Evolutionary conservation across 2,329 filamentous ascomycete genomes (phyloP).

Genomic region (Phialophora tarda): DNA sequence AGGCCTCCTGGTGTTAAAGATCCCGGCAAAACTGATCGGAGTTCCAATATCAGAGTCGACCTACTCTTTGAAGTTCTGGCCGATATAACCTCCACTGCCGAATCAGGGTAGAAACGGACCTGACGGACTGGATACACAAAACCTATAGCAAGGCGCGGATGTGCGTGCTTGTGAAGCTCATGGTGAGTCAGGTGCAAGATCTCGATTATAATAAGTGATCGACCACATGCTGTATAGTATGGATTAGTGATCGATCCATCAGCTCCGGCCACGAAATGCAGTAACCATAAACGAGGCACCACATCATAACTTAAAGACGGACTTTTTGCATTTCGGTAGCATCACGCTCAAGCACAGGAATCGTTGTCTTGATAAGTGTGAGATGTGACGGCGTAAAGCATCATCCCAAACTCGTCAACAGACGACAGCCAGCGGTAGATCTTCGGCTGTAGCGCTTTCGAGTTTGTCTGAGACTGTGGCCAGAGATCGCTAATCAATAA

Average conservation of each 20-base stretch:
- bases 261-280: neutral
- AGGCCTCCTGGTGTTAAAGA: too few relatives aligned
- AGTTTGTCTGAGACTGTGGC: slow-evolving; percentile 47
- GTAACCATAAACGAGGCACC: neutral
- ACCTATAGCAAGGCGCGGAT: too few relatives aligned
- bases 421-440: slow-evolving; percentile 58
- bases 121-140: too few relatives aligned
- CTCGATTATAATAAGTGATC: neutral
- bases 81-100: too few relatives aligned
- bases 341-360: neutral
- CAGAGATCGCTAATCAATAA: slow-evolving; percentile 60
- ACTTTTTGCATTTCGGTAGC: neutral
- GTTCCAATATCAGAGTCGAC: too few relatives aligned
- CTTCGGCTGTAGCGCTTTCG: slow-evolving; percentile 43
- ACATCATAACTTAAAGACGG: neutral
- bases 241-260: neutral
- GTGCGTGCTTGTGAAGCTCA: neutral
- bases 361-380: slow-evolving; percentile 49
- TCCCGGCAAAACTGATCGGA: too few relatives aligned
- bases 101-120: too few relatives aligned
- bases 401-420: slow-evolving; percentile 61
- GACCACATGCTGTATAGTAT: neutral
- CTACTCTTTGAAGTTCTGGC: too few relatives aligned
- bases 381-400: slow-evolving; percentile 58
- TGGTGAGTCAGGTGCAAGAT: neutral